phyloP scores from a whole-genome alignment of 768 basidiomycete species.

The Mycena epipterygia region DNA sequence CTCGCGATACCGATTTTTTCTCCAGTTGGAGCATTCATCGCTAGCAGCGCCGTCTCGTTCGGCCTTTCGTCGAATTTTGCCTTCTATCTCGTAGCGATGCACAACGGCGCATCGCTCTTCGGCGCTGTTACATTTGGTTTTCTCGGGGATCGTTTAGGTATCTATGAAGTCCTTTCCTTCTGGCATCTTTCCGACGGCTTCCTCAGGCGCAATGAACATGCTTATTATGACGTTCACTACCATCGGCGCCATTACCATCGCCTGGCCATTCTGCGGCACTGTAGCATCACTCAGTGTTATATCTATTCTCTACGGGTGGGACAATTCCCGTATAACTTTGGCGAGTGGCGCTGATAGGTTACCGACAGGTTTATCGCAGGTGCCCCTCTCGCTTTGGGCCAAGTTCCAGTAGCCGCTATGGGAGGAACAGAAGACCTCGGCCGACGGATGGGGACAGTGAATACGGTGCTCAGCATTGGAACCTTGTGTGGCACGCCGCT shows the following conservation, averaged over 20 bases:
- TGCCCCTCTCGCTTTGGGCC: not conserved
- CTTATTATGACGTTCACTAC: not conserved
- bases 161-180: too few relatives aligned
- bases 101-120: not conserved
- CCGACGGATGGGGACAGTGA: not conserved
- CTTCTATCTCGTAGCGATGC: slow-evolving; percentile 1
- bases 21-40: not conserved
- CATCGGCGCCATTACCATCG: not conserved
- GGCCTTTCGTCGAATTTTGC: not conserved
- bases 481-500: not conserved
- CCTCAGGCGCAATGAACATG: not conserved
- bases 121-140: not conserved
- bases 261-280: not conserved
- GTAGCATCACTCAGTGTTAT: not conserved
- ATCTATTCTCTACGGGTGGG: slow-evolving; percentile 2
- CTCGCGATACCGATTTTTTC: not conserved
- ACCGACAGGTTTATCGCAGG: not conserved
- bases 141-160: not conserved
- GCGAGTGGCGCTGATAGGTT: not conserved
- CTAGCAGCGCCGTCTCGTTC: not conserved
- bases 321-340: not conserved
- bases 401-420: not conserved
- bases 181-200: not conserved
- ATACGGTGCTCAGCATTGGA: not conserved
- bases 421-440: not conserved